Percentiles rank a stretch among this genome's conserved stretches.
phyloP scores from a whole-genome alignment of 345 rosid species.

The Gossypium herbaceum region DNA sequence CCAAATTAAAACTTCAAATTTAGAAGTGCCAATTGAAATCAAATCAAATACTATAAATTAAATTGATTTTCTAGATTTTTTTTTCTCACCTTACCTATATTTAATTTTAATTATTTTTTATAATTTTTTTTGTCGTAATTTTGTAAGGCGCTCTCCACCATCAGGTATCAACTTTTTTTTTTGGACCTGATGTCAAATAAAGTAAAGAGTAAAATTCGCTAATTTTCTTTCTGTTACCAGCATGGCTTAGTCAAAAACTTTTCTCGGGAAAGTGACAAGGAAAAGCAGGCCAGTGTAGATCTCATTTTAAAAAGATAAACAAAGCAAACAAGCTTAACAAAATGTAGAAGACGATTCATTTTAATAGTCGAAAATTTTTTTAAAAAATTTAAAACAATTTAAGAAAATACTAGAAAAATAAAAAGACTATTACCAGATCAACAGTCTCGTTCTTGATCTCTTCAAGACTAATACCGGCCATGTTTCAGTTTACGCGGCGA shows the following conservation, averaged over 20 bases:
- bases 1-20: too few relatives aligned
- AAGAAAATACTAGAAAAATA: not conserved
- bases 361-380: not conserved
- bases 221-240: not conserved
- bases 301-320: not conserved
- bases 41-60: too few relatives aligned
- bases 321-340: too few relatives aligned
- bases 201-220: not conserved
- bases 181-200: too few relatives aligned
- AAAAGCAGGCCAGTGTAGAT: not conserved
- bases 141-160: not conserved
- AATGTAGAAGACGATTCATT: not conserved
- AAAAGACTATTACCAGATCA: constrained; percentile 41
- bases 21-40: too few relatives aligned
- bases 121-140: too few relatives aligned
- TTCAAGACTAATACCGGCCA: constrained; percentile 34
- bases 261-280: not conserved
- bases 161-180: not conserved
- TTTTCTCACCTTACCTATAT: too few relatives aligned
- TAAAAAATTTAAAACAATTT: not conserved
- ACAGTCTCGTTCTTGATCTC: constrained; percentile 73
- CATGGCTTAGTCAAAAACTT: not conserved
- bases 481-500: not conserved
- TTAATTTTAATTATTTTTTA: too few relatives aligned
- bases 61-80: too few relatives aligned